Evolutionary conservation across 176 grass and related monocot species (phyloP).

Genomic region (Juncus inflexus): DNA sequence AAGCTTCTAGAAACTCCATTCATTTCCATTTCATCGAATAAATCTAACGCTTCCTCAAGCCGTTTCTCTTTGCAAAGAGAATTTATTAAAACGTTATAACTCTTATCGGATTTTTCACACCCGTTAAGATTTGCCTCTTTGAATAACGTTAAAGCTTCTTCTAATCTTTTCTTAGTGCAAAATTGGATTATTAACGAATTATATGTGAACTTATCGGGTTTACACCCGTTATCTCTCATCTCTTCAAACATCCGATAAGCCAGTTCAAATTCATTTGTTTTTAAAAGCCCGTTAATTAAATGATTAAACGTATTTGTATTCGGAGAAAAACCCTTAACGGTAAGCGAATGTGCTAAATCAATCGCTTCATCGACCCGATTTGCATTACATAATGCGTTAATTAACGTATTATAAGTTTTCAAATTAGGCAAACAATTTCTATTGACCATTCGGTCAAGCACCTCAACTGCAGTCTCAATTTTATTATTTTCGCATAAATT

Average conservation of each 20-base stretch:
- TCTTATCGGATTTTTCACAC: slow-evolving; percentile 52
- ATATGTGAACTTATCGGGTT: slow-evolving; percentile 74
- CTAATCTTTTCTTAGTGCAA: slow-evolving; percentile 52
- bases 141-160: slow-evolving; percentile 67
- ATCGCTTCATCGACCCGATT: slow-evolving; percentile 81
- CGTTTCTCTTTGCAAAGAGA: slow-evolving; percentile 79
- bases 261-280: slow-evolving; percentile 57
- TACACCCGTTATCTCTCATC: slow-evolving; percentile 79
- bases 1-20: slow-evolving; percentile 65
- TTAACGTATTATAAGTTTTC: slow-evolving; percentile 73
- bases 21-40: slow-evolving; percentile 90
- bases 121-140: slow-evolving; percentile 83
- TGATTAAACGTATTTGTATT: slow-evolving; percentile 87
- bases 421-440: slow-evolving; percentile 56
- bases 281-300: slow-evolving; percentile 70
- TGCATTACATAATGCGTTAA: slow-evolving; percentile 51
- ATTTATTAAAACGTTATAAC: slow-evolving; percentile 77
- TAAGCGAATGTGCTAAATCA: slow-evolving; percentile 58
- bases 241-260: slow-evolving; percentile 75
- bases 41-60: slow-evolving; percentile 75
- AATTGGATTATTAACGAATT: slow-evolving; percentile 75
- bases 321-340: slow-evolving; percentile 63
- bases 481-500: slow-evolving; percentile 46
- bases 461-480: slow-evolving; percentile 51
- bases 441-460: slow-evolving; percentile 68